Evolutionary conservation across 208 protist species (phyloP), one percentile per base, ranked within the genome.

Genomic region (Phytomonas sp.): DNA sequence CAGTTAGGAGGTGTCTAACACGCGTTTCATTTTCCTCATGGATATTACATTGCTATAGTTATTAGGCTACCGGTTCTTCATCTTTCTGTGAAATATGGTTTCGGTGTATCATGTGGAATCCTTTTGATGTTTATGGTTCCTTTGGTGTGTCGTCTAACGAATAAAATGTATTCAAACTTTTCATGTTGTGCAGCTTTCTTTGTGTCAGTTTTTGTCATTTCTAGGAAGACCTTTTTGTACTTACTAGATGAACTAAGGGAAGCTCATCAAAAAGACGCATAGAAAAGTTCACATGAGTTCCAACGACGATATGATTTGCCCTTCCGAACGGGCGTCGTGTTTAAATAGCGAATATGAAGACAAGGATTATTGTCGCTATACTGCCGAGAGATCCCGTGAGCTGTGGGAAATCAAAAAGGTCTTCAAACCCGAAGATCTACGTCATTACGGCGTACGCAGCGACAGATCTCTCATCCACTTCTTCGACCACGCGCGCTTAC

Each of bases 361-460:
- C 1, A 46, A 2, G 53, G 80, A 84, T 64, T 88, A 84, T 74
- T 85, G 79, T 59, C 73, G 68, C 13, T 68, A 77, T 59, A 72
- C 74, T 0, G 72, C 74, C 7, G 60, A 75, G 40, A 79, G 77
- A 33, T 83, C 83, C 60, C 78, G 78, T 15, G 62, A 66, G 8
- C 74, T 83, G 53, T 87, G 79, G 72, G 37, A 32, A 32, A 62
- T 43, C n/a, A 69, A 75, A 1, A 78, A 80, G 9, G 40, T 69
- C 34, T 89, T 86, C 62, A 28, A 62, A 1, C 71, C 79, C 1
- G 72, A 69, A 13, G 75, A 68, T 9, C 81, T 90, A 53, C 78
- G 78, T 7, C 67, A 73, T 20, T 93, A 85, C 72, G 87, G 82
- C 15, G 63, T 93, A 60, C 65, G 60, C 7, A 77, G 77, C n/a